Evolutionary conservation across 1,284 basidiomycete genomes (phyloP).

Genomic region (Pseudozyma thailandica): DNA sequence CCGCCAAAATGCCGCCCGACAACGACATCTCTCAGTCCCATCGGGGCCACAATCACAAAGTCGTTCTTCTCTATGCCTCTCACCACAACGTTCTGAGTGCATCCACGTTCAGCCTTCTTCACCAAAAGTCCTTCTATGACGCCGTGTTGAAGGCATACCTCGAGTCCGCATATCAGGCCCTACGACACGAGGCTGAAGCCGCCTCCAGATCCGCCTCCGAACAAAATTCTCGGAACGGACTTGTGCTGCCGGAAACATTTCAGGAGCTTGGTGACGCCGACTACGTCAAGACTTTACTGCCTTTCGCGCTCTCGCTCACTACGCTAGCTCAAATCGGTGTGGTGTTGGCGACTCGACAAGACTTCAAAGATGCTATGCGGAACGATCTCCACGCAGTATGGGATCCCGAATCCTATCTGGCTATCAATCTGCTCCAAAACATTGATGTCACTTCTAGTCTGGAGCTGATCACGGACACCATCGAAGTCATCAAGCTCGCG

Average conservation of each 20-base stretch:
- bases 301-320: conserved; percentile 20
- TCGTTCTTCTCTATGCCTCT: conserved; percentile 30
- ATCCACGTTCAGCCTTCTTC: conserved; percentile 27
- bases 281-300: neutral
- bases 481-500: conserved; percentile 30
- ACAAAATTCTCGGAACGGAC: neutral
- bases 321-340: conserved; percentile 24
- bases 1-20: neutral
- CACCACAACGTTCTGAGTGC: conserved; percentile 14
- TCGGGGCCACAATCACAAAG: conserved; percentile 24
- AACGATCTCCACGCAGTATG: conserved; percentile 28
- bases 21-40: neutral
- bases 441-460: conserved; percentile 19
- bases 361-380: conserved; percentile 32
- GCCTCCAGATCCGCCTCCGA: neutral
- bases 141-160: conserved; percentile 29
- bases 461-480: conserved; percentile 11
- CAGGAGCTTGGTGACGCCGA: conserved; percentile 3
- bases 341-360: conserved; percentile 16
- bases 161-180: conserved; percentile 24
- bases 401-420: conserved; percentile 37
- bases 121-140: conserved; percentile 24
- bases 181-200: conserved; percentile 8
- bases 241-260: conserved; percentile 11
- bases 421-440: conserved; percentile 13